Evolutionary conservation across 495 filamentous ascomycete genomes (phyloP).

Genomic region (Aspergillus heteromorphus): DNA sequence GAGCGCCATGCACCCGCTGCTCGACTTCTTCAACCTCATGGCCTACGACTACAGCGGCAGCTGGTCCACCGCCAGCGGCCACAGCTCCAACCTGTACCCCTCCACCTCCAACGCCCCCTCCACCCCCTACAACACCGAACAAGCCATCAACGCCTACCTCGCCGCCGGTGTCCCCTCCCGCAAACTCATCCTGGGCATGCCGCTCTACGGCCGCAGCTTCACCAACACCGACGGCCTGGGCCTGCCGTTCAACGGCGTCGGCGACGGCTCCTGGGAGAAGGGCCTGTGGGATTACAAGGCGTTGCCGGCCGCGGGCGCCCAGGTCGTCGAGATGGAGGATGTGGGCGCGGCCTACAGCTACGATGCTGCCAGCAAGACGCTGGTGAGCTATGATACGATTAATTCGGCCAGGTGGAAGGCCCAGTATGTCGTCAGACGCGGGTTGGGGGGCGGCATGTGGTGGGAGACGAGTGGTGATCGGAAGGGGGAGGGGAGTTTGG

Average conservation of each 20-base stretch:
- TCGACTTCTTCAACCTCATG: conserved; percentile 78
- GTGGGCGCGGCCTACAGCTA: conserved; percentile 62
- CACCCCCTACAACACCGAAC: conserved; percentile 50
- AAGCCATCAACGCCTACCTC: conserved; percentile 56
- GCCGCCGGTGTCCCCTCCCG: conserved; percentile 43
- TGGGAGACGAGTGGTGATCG: conserved; percentile 79
- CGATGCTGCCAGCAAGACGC: conserved; percentile 48
- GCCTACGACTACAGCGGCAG: conserved; percentile 74
- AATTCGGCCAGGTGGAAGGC: conserved; percentile 56
- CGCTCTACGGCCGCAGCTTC: conserved; percentile 83
- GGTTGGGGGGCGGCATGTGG: conserved; percentile 80
- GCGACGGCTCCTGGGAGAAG: conserved; percentile 61
- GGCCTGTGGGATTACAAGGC: conserved; percentile 80
- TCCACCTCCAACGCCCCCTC: conserved; percentile 44
- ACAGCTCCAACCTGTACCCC: conserved; percentile 75
- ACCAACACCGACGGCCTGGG: conserved; percentile 67
- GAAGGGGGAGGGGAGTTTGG: background rate
- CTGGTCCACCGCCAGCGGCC: conserved; percentile 65
- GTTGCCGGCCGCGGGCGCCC: conserved; percentile 6
- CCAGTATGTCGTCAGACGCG: conserved; percentile 54
- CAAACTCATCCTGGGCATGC: conserved; percentile 82
- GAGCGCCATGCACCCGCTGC: conserved; percentile 57
- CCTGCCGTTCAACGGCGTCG: conserved; percentile 59
- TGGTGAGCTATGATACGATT: conserved; percentile 75
- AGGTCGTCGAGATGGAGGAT: background rate